A percentile compares a stretch with the other conserved stretches of the same genome.
Evolutionary conservation across 164 flowering plant genomes (phyloP).

Genomic region (Berberis vulgaris): DNA sequence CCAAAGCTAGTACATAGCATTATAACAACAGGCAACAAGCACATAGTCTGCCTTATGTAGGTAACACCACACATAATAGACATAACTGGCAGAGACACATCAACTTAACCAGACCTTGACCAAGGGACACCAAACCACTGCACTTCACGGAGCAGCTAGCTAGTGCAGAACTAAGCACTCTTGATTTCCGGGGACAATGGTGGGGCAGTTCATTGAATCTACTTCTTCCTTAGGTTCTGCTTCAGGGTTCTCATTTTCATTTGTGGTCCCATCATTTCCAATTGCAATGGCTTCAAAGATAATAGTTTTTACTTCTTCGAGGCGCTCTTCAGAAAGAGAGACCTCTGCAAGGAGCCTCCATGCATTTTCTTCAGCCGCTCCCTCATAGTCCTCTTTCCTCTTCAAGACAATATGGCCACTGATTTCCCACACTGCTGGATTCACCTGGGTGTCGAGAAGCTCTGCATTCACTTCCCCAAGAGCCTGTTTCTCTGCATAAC

Average conservation of each 20-base stretch:
- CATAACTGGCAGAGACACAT: no score
- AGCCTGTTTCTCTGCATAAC: slow-evolving; percentile 88
- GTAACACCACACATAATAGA: no score
- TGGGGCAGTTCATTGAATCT: slow-evolving; percentile 16
- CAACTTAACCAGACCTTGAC: no score
- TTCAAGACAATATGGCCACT: slow-evolving; percentile 89
- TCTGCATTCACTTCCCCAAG: slow-evolving; percentile 67
- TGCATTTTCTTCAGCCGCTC: slow-evolving; percentile 61
- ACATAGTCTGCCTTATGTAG: no score
- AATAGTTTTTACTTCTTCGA: slow-evolving; percentile 52
- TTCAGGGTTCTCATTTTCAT: slow-evolving; percentile 1
- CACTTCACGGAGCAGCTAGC: no score
- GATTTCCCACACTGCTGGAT: slow-evolving; percentile 91
- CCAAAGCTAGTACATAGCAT: no score
- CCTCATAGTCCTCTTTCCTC: slow-evolving; percentile 57
- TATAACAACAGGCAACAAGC: no score
- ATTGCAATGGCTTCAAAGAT: slow-evolving; percentile 49
- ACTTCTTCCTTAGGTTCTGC: slow-evolving; percentile 28
- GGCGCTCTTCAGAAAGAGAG: slow-evolving; percentile 67
- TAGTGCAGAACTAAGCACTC: slow-evolving; percentile 52
- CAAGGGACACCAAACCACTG: no score
- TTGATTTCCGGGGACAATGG: slow-evolving; percentile 35
- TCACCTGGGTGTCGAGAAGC: slow-evolving; percentile 77
- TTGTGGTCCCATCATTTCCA: slow-evolving; percentile 9
- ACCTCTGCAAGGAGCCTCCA: slow-evolving; percentile 83